These are phyloP conservation scores for Apiospora arundinis DNA, from an alignment of 2,329 filamentous ascomycete genomes.

Conservation along the genomic window DNA sequence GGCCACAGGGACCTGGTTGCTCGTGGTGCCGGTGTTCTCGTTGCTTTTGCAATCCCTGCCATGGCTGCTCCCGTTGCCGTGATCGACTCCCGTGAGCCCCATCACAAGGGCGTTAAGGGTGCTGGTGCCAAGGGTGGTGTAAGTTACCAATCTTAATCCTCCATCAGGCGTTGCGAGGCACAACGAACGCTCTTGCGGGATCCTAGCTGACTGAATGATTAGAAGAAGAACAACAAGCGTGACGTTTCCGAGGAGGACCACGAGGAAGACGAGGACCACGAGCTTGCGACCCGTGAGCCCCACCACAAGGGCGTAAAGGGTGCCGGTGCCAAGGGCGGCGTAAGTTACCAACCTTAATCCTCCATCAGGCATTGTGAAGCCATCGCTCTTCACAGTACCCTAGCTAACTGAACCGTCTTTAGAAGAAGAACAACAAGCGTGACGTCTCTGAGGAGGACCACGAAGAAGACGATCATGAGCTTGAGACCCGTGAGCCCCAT, in stretches of 20 bases:
- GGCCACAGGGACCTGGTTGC: slow-evolving; percentile 31
- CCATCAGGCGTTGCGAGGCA: too few relatives aligned
- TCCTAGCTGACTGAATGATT: not conserved
- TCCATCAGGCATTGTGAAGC: too few relatives aligned
- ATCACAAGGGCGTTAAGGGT: slow-evolving; percentile 24
- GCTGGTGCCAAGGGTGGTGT: slow-evolving; percentile 19
- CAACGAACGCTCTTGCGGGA: too few relatives aligned
- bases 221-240: slow-evolving; percentile 23
- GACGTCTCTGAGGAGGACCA: slow-evolving; percentile 18
- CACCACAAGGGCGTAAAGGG: slow-evolving; percentile 13
- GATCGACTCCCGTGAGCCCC: slow-evolving; percentile 23
- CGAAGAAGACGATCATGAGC: not conserved
- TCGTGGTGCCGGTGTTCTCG: slow-evolving; percentile 34
- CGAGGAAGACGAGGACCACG: not conserved
- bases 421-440: slow-evolving; percentile 23
- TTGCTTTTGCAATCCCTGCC: slow-evolving; percentile 37
- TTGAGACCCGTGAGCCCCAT: slow-evolving; percentile 27
- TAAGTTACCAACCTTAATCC: too few relatives aligned
- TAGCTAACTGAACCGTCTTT: not conserved
- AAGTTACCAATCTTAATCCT: too few relatives aligned
- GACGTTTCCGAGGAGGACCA: slow-evolving; percentile 18
- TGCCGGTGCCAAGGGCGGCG: slow-evolving; percentile 20
- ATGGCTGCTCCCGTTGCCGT: slow-evolving; percentile 24
- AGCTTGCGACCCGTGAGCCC: slow-evolving; percentile 26
- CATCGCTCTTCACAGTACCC: too few relatives aligned